phyloP scores from a whole-genome alignment of 1,284 basidiomycete genomes.

The Volvariella surrecta region DNA sequence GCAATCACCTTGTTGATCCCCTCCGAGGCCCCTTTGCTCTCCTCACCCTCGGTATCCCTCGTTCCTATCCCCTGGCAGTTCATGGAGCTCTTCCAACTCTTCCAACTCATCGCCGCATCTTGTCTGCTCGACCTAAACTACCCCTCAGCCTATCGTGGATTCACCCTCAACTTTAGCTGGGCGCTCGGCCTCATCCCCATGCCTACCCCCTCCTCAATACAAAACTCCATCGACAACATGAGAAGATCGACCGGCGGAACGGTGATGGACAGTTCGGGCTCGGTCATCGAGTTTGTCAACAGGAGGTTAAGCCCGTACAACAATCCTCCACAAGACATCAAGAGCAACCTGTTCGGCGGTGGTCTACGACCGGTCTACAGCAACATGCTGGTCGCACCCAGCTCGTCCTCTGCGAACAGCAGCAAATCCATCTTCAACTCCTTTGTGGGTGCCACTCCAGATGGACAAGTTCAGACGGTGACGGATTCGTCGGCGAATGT shows the following conservation, averaged over 20 bases:
- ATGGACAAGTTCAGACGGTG: slow-evolving; percentile 53
- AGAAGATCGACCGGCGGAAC: slow-evolving; percentile 76
- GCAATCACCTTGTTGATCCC: slow-evolving; percentile 37
- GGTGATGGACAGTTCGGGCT: slow-evolving; percentile 48
- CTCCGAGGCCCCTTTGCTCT: not conserved
- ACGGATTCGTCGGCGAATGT: slow-evolving; percentile 55
- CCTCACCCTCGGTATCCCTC: not conserved
- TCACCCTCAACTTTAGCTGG: slow-evolving; percentile 86
- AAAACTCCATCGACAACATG: slow-evolving; percentile 76
- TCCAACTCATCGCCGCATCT: slow-evolving; percentile 74
- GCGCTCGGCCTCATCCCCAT: slow-evolving; percentile 75
- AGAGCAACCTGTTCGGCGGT: not conserved
- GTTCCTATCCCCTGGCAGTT: slow-evolving; percentile 47
- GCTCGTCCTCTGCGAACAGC: slow-evolving; percentile 5
- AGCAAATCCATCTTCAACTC: slow-evolving; percentile 12
- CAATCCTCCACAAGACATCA: slow-evolving; percentile 10
- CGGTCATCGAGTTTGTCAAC: slow-evolving; percentile 70
- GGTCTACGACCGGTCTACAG: no score
- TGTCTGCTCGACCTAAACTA: slow-evolving; percentile 83
- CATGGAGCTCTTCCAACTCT: slow-evolving; percentile 76
- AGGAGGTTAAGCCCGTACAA: slow-evolving; percentile 77
- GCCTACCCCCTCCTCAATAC: slow-evolving; percentile 47
- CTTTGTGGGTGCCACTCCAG: slow-evolving; percentile 11
- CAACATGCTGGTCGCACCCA: no score
- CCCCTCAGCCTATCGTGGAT: slow-evolving; percentile 74